Percentiles rank a stretch among this genome's conserved stretches.
Conservation (phyloP, 1,284 basidiomycete genomes). For the Phellinidium pouzarii region DNA sequence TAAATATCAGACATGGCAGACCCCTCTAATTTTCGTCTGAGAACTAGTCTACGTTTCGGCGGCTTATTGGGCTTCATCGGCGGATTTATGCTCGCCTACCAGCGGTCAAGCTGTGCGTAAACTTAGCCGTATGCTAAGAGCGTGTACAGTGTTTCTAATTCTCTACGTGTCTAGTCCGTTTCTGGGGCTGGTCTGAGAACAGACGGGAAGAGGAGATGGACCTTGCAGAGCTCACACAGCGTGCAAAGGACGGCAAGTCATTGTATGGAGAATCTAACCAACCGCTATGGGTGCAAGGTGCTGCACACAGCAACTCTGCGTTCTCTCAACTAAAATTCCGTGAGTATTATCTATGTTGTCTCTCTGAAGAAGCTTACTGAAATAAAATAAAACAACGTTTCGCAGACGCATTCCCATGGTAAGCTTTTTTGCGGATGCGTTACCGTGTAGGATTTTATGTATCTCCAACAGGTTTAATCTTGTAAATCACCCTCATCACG, state of each 20-base stretch:
- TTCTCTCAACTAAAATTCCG: slow-evolving; percentile 90
- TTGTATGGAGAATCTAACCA: slow-evolving; percentile 82
- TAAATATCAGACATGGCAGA: slow-evolving; percentile 39
- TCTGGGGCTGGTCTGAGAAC: slow-evolving; percentile 98
- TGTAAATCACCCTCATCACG: slow-evolving; percentile 85
- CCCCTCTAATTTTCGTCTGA: slow-evolving; percentile 30
- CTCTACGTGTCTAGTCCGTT: slow-evolving; percentile 60
- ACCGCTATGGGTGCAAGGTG: slow-evolving; percentile 82
- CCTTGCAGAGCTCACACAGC: slow-evolving; percentile 67
- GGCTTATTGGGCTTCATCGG: slow-evolving; percentile 68
- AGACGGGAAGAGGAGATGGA: slow-evolving; percentile 74
- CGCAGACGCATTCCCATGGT: slow-evolving; percentile 68
- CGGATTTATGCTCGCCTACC: slow-evolving; percentile 93
- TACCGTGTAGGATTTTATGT: background rate
- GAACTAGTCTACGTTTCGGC: slow-evolving; percentile 37
- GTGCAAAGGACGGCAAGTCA: slow-evolving; percentile 68
- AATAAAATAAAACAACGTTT: slow-evolving; percentile 1
- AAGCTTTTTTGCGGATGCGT: slow-evolving; percentile 22
- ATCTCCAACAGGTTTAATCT: slow-evolving; percentile 72
- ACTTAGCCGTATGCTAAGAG: slow-evolving; percentile 11
- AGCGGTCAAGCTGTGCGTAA: slow-evolving; percentile 75
- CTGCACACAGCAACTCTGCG: slow-evolving; percentile 87
- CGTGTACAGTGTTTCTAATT: slow-evolving; percentile 7
- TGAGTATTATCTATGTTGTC: slow-evolving; percentile 38
- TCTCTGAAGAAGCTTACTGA: background rate